Conservation (phyloP, 352 stramenopile genomes). For the Phytophthora cajani region DNA sequence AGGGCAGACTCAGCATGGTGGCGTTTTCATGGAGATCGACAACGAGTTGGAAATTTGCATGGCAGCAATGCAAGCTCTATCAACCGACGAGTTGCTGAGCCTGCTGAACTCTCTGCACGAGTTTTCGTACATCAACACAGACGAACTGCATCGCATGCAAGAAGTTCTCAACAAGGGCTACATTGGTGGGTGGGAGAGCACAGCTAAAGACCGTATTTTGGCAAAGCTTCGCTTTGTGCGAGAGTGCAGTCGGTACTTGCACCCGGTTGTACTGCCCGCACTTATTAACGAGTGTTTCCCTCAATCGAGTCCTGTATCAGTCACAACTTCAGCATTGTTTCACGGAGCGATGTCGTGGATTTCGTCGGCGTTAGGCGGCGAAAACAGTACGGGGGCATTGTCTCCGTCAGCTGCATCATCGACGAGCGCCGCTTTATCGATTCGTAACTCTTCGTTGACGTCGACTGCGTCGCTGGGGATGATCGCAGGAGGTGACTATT, state of each 20-base stretch:
- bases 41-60: slow-evolving; percentile 75
- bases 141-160: slow-evolving; percentile 75
- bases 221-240: slow-evolving; percentile 78
- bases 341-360: slow-evolving; percentile 70
- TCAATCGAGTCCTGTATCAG: slow-evolving; percentile 48
- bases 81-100: slow-evolving; percentile 69
- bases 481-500: slow-evolving; percentile 49
- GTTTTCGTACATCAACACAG: slow-evolving; percentile 79
- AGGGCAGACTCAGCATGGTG: slow-evolving; percentile 10
- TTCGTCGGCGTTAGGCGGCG: slow-evolving; percentile 55
- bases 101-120: slow-evolving; percentile 62
- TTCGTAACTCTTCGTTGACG: slow-evolving; percentile 61
- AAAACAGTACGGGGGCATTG: slow-evolving; percentile 36
- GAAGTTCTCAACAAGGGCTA: slow-evolving; percentile 84
- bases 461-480: slow-evolving; percentile 60
- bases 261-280: slow-evolving; percentile 66
- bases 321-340: slow-evolving; percentile 64
- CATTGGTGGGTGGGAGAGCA: slow-evolving; percentile 79
- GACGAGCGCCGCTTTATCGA: slow-evolving; percentile 50
- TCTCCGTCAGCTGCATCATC: slow-evolving; percentile 46
- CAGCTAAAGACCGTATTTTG: slow-evolving; percentile 70
- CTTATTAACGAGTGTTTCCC: slow-evolving; percentile 71
- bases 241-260: slow-evolving; percentile 73
- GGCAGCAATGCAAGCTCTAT: slow-evolving; percentile 72
- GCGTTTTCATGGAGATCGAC: slow-evolving; percentile 38